Evolutionary conservation across 2,329 filamentous ascomycete species (phyloP), one percentile per base, ranked within the genome.

Genomic region (Raffaelea albimanens): DNA sequence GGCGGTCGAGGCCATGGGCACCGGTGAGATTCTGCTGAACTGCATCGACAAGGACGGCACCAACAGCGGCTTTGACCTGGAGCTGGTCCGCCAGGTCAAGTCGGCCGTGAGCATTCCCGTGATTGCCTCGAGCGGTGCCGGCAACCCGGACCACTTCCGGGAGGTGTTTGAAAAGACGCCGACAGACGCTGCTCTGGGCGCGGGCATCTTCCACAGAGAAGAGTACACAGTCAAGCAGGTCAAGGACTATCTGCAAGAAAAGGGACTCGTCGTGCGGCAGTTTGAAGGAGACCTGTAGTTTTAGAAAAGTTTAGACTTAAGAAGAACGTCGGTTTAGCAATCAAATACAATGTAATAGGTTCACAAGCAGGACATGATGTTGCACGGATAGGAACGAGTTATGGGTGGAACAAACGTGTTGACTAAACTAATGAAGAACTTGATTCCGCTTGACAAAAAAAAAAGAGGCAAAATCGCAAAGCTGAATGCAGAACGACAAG

Each of bases 1-100:
- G 56, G 93, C 93, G 13, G 91, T 97, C 33, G 89, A 98, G 69
- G 89, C 87, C 48, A 94, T 98, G 88, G 93, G 93, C 46, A 79
- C 86, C 2, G 93, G 93, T 48, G 93, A 98, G 72, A 86, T 98
- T 50, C 70, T 98, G 45, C 78, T 98, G 48, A 98, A 98, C 68
- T 96, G 90, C 71, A 98, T 98, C 59, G 93, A 98, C 71, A 87
- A 85, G 62, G 93, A 98, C 64, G 93, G 93, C 46, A 93, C 87
- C 48, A 96, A 95, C 68, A 85, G 80, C 57, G 93, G 93, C 1
- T 98, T 96, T 62, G 93, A 98, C 65, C 73, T 95, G 10, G 93
- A 97, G 70, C 74, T 98, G 47, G 87, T 98, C 58, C 70, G 76
- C 44, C 85, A 90, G 61, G 91, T 97, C 50, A 98, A 98, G 69